Evolutionary conservation across 768 basidiomycete genomes (phyloP).

Genomic region (Tephrocybe sp.): DNA sequence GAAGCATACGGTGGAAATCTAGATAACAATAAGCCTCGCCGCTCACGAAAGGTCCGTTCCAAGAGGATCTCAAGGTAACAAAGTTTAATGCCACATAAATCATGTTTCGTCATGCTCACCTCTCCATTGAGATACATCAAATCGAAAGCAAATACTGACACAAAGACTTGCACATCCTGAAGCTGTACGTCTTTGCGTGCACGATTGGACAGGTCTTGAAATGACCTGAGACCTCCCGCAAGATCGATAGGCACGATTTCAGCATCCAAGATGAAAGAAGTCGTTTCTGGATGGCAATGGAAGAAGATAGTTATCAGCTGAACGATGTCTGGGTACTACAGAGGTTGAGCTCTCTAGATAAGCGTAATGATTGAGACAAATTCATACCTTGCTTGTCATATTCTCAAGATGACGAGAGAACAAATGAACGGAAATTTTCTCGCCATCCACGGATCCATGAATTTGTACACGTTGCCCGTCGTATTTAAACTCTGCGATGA

Average conservation of each 20-base stretch:
- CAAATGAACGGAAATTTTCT: constrained; percentile 46
- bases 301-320: constrained; percentile 54
- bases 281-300: constrained; percentile 32
- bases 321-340: constrained; percentile 80
- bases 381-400: constrained; percentile 81
- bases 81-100: background rate
- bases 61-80: constrained; percentile 55
- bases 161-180: constrained; percentile 70
- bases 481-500: constrained; percentile 88
- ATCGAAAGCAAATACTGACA: constrained; percentile 88
- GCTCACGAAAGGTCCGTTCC: constrained; percentile 62
- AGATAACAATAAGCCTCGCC: constrained; percentile 61
- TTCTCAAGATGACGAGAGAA: constrained; percentile 91
- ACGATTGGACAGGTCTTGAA: constrained; percentile 85
- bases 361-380: background rate
- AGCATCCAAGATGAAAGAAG: constrained; percentile 79
- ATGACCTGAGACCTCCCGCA: constrained; percentile 62
- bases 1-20: constrained; percentile 56
- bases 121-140: constrained; percentile 81
- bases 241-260: constrained; percentile 85
- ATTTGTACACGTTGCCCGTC: constrained; percentile 87
- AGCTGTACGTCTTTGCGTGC: constrained; percentile 81
- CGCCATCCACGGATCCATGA: constrained; percentile 44
- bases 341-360: background rate
- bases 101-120: constrained; percentile 39